phyloP scores from a whole-genome alignment of 2,329 filamentous ascomycete species.

The Aspergillus felis region DNA sequence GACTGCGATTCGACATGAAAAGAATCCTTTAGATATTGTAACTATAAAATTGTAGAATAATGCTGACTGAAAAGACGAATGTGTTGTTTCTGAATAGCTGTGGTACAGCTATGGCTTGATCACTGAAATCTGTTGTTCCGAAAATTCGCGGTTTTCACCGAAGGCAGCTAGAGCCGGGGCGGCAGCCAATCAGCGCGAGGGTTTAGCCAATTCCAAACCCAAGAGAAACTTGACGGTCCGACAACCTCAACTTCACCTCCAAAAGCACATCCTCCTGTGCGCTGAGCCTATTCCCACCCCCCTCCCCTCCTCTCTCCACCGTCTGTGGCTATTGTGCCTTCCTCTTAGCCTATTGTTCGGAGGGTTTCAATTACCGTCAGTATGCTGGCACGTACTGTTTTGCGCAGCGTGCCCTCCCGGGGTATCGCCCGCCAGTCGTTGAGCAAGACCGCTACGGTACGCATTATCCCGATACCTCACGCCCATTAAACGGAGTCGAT shows the following conservation, averaged over 20 bases:
- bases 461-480: slow-evolving; percentile 43
- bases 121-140: slow-evolving; percentile 26
- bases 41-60: neutral
- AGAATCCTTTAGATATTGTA: neutral
- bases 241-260: slow-evolving; percentile 34
- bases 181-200: slow-evolving; percentile 34
- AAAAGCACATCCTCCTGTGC: slow-evolving; percentile 31
- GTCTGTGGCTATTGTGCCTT: slow-evolving; percentile 30
- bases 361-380: slow-evolving; percentile 45
- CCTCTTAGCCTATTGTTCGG: slow-evolving; percentile 30
- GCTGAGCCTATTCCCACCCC: slow-evolving; percentile 20
- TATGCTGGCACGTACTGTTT: slow-evolving; percentile 91
- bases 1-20: neutral
- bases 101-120: neutral
- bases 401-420: slow-evolving; percentile 84
- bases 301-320: slow-evolving; percentile 24
- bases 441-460: slow-evolving; percentile 71
- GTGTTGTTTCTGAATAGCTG: neutral
- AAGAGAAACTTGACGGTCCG: slow-evolving; percentile 35
- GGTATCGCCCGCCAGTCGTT: slow-evolving; percentile 71
- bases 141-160: slow-evolving; percentile 37
- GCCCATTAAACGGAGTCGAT: slow-evolving; percentile 27
- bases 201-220: slow-evolving; percentile 35
- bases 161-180: slow-evolving; percentile 24
- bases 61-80: neutral